Conservation (phyloP, 1,284 basidiomycete genomes). For the Cryptococcus floricola region DNA sequence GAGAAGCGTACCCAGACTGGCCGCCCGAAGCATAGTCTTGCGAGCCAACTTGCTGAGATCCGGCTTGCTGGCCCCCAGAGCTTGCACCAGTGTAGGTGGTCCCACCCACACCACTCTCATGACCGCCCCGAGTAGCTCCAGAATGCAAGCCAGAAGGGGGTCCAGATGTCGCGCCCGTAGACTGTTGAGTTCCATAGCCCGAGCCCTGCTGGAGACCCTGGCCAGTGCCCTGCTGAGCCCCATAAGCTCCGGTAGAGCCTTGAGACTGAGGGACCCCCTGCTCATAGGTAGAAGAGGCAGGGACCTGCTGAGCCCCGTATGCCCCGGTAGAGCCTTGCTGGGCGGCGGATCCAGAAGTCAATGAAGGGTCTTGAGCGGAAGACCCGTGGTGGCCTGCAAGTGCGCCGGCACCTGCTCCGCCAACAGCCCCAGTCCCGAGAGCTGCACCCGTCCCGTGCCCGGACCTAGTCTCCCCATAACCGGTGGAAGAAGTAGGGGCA, state of each 20-base stretch:
- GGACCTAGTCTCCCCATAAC: too few species aligned
- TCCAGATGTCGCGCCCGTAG: neutral
- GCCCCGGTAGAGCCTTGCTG: too few species aligned
- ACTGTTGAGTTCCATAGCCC: neutral
- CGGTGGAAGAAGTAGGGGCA: too few species aligned
- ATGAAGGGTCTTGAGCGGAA: too few species aligned
- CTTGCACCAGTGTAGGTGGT: slow-evolving; percentile 3
- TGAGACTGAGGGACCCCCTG: too few species aligned
- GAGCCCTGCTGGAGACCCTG: too few species aligned
- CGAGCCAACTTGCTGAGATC: neutral
- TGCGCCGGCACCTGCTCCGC: neutral
- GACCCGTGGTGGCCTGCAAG: neutral
- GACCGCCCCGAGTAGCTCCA: neutral
- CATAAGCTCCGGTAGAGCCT: too few species aligned
- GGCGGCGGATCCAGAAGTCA: too few species aligned
- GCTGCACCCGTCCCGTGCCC: too few species aligned
- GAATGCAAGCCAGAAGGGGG: neutral
- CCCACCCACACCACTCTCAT: slow-evolving; percentile 1
- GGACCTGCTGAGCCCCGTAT: too few species aligned
- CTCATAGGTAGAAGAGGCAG: too few species aligned
- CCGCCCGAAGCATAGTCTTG: neutral
- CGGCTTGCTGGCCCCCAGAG: neutral
- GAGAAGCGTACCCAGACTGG: neutral
- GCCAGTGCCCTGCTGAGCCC: too few species aligned
- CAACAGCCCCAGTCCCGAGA: neutral